Base-by-base conservation (phyloP, 2,329 filamentous ascomycete genomes). In the Colletotrichum orchidophilum region DNA sequence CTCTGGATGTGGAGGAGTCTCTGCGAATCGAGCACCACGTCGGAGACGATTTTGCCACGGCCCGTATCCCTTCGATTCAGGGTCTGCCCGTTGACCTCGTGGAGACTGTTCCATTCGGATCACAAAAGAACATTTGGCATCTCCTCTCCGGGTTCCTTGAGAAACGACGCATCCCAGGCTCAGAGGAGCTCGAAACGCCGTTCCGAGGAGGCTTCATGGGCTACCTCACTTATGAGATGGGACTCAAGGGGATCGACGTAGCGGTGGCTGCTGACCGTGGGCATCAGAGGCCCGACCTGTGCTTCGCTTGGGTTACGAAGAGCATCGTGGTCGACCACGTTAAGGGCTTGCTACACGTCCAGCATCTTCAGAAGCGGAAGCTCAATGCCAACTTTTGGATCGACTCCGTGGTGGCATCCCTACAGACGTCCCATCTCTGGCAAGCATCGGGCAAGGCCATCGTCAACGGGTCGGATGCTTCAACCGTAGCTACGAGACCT, bases 191-290 rank as follows among this genome's bases (percentile, higher is more conserved):
- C 5, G 74, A 76, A 5, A 75, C 76, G 0, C 88, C 93, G 0
- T 97, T 97, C 78, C 90, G 93, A 81, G 95, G 94, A 62, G 95
- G 95, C 0, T 91, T 97, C 70, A 90, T 97, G 82, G 95, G 95
- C 0, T 97, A 92, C 76, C 87, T 94, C 61, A 94, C 93, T 0
- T 97, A 97, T 72, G 95, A 97, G 79, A 90, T 95, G 78, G 94
- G 94, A 0, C 83, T 97, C 1, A 84, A 86, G 74, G 90, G 86
- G 21, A 90, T 91, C 64, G 80, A 83, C 60, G 83, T 92, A 26
- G 24, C 73, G 1, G 63, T 81, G 11, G 74, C 80, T 2, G 74
- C 75, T n/a, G 74, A 77, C 3, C 76, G 79, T 12, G 77, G 77
- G 2, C 81, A 86, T 66, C 75, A 80, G 46, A 83, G 88, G 12